These are phyloP conservation scores for Rhizophagus prolifer DNA, from an alignment of 192 early-diverging fungal genomes.

Conservation along the genomic window DNA sequence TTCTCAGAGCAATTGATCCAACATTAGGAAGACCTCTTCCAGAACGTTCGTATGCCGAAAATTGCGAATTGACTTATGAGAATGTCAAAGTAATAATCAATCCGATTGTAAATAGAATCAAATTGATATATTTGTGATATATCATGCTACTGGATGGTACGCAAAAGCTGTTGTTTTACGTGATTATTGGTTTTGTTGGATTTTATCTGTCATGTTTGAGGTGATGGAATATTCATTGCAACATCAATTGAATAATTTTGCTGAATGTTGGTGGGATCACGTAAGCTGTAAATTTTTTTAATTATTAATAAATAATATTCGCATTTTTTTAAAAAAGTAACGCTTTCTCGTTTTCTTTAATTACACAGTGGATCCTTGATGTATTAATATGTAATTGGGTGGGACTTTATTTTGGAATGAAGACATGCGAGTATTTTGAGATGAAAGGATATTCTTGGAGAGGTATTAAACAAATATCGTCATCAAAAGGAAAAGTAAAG, in stretches of 20 bases:
- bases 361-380: slow-evolving; percentile 83
- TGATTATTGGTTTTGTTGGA: slow-evolving; percentile 96
- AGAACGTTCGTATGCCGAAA: slow-evolving; percentile 89
- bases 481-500: slow-evolving; percentile 82
- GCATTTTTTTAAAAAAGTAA: neutral
- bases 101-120: slow-evolving; percentile 53
- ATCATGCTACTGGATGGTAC: slow-evolving; percentile 93
- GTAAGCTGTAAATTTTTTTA: slow-evolving; percentile 43
- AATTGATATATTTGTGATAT: slow-evolving; percentile 92
- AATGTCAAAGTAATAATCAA: slow-evolving; percentile 63
- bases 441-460: slow-evolving; percentile 97
- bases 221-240: slow-evolving; percentile 92
- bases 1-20: slow-evolving; percentile 80
- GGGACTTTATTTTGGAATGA: slow-evolving; percentile 93
- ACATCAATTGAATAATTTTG: slow-evolving; percentile 96
- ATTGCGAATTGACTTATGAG: slow-evolving; percentile 76
- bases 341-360: neutral
- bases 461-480: slow-evolving; percentile 81
- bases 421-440: slow-evolving; percentile 94
- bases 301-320: no score
- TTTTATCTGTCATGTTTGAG: slow-evolving; percentile 92
- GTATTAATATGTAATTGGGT: slow-evolving; percentile 92
- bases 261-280: slow-evolving; percentile 99
- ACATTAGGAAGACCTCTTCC: slow-evolving; percentile 78
- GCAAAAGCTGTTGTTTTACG: slow-evolving; percentile 89